A percentile compares a stretch with the other conserved stretches of the same genome.
Conservation (phyloP, 306 rosid genomes). For the Cyamopsis tetragonoloba region DNA sequence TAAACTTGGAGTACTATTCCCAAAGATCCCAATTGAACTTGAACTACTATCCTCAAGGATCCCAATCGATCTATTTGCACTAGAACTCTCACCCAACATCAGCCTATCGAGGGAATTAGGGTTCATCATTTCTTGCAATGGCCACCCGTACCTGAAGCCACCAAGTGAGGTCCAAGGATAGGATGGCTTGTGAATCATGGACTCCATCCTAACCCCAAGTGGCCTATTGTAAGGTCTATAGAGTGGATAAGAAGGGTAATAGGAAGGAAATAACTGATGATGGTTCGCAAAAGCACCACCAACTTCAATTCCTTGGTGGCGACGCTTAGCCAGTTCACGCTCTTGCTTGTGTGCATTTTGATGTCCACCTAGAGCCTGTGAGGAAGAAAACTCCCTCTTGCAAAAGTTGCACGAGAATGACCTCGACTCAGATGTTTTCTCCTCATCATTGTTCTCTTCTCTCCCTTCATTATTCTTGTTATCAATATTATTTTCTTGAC, state of each 20-base stretch:
- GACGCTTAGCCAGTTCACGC: conserved; percentile 49
- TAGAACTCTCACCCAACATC: neutral
- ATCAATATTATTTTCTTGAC: neutral
- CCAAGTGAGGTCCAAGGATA: conserved; percentile 26
- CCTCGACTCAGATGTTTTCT: neutral
- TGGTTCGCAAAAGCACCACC: conserved; percentile 7
- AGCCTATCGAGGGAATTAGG: neutral
- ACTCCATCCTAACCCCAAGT: conserved; percentile 41
- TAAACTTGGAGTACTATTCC: neutral
- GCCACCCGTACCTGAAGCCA: conserved; percentile 25
- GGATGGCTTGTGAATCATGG: conserved; percentile 49
- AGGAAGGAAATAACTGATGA: neutral
- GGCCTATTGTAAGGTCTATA: conserved; percentile 26
- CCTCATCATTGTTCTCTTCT: neutral
- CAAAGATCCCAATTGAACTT: neutral
- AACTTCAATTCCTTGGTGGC: conserved; percentile 29
- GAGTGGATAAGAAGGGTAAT: conserved; percentile 25
- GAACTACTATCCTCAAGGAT: neutral
- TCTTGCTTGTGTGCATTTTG: conserved; percentile 79
- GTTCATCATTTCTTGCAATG: neutral
- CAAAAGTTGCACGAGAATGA: conserved; percentile 57
- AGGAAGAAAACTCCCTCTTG: conserved; percentile 51
- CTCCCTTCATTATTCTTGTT: neutral
- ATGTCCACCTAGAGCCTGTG: conserved; percentile 76
- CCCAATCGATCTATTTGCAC: too few relatives aligned